Evolutionary conservation across 495 filamentous ascomycete species (phyloP).

Genomic region (Trichoderma virens): DNA sequence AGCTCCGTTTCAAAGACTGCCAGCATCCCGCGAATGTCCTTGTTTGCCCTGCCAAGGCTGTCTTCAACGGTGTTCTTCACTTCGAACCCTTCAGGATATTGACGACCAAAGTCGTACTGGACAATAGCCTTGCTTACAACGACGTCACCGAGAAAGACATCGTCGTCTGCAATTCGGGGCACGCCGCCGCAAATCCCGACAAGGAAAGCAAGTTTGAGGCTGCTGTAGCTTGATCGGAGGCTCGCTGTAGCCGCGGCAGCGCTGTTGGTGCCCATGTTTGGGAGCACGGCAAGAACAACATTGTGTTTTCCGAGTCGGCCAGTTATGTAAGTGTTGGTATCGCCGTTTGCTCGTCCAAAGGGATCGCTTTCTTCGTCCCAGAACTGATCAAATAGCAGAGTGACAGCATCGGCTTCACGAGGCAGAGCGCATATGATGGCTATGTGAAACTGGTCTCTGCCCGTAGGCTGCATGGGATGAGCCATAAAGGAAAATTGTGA

Average conservation of each 20-base stretch:
- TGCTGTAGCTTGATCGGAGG: conserved; percentile 25
- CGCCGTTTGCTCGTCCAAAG: conserved; percentile 19
- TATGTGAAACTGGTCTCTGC: conserved; percentile 18
- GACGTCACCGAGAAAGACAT: conserved; percentile 37
- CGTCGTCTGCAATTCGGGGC: conserved; percentile 11
- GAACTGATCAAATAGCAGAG: conserved; percentile 24
- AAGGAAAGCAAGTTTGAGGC: conserved; percentile 19
- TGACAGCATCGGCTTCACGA: conserved; percentile 25
- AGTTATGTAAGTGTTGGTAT: conserved; percentile 29
- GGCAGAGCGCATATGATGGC: conserved; percentile 24
- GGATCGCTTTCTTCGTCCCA: conserved; percentile 20
- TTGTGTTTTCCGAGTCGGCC: conserved; percentile 31
- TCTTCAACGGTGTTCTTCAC: conserved; percentile 24
- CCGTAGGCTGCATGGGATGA: background rate
- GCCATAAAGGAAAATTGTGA: background rate
- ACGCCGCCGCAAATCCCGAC: too few relatives aligned
- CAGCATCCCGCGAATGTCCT: conserved; percentile 27
- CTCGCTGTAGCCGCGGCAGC: conserved; percentile 24
- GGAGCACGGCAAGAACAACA: conserved; percentile 28
- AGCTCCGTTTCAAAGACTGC: conserved; percentile 16
- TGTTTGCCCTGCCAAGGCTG: conserved; percentile 24
- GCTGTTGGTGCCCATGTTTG: conserved; percentile 27
- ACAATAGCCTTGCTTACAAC: conserved; percentile 33
- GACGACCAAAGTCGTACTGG: conserved; percentile 35
- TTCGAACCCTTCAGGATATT: conserved; percentile 24